These are phyloP conservation scores for Trichoderma oligosporum DNA, from an alignment of 2,329 filamentous ascomycete species.

Conservation along the genomic window DNA sequence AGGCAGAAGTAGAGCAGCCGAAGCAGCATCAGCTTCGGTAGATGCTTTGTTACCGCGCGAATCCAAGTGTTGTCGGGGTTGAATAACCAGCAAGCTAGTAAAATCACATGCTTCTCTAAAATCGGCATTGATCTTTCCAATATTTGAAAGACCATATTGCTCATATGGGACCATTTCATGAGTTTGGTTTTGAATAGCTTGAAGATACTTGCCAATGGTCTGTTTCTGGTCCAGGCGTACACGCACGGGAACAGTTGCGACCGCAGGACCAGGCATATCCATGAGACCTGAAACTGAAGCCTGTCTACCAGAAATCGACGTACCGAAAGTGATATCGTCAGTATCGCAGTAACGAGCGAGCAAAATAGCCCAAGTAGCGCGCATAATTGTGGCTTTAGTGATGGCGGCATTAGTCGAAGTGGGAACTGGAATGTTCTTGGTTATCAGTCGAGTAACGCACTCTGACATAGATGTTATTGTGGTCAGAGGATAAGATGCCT, in stretches of 20 bases:
- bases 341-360: conserved; percentile 22
- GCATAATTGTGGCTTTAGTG: conserved; percentile 21
- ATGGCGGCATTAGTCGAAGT: neutral
- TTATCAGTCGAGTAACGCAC: neutral
- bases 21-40: neutral
- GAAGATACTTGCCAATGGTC: conserved; percentile 9
- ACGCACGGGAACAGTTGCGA: conserved; percentile 23
- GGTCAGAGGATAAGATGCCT: neutral
- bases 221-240: conserved; percentile 17
- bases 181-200: conserved; percentile 22
- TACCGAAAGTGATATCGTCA: conserved; percentile 26
- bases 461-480: neutral
- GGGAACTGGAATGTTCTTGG: neutral
- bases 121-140: conserved; percentile 8
- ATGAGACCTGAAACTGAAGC: conserved; percentile 18
- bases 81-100: conserved; percentile 12
- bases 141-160: conserved; percentile 22
- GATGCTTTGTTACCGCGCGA: neutral
- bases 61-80: conserved; percentile 3
- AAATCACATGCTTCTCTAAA: conserved; percentile 6
- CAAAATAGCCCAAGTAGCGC: conserved; percentile 25
- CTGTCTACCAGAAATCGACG: conserved; percentile 23
- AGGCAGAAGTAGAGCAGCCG: neutral
- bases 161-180: conserved; percentile 26
- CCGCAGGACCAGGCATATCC: conserved; percentile 20